A percentile compares a stretch with the other conserved stretches of the same genome.
These are phyloP conservation scores for Globisporangium spiculum DNA, from an alignment of 352 stramenopile genomes.

Conservation along the genomic window DNA sequence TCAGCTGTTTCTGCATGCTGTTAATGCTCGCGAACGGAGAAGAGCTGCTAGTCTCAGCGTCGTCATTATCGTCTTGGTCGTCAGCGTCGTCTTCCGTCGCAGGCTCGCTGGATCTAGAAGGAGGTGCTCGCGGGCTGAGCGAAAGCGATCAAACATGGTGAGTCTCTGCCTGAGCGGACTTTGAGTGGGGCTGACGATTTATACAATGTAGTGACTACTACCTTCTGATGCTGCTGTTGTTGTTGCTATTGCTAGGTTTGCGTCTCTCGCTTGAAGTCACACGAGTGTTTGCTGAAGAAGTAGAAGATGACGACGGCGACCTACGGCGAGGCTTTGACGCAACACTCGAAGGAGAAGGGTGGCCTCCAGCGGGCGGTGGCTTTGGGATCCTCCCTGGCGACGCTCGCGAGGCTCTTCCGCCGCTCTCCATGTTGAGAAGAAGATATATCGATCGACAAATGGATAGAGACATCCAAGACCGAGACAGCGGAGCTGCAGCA, in stretches of 20 bases:
- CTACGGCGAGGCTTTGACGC: constrained; percentile 1
- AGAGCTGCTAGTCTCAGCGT: not conserved
- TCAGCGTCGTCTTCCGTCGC: constrained; percentile 31
- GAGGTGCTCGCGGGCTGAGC: constrained; percentile 22
- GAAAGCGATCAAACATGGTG: not conserved
- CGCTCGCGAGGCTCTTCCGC: not conserved
- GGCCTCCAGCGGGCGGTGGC: constrained; percentile 14
- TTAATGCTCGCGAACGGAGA: constrained; percentile 14
- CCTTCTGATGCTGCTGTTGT: constrained; percentile 13
- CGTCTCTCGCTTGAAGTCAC: not conserved
- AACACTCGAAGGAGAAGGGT: not conserved
- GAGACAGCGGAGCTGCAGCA: not conserved
- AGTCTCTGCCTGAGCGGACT: not conserved
- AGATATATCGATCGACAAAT: not conserved
- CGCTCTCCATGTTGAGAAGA: constrained; percentile 17
- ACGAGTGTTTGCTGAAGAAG: constrained; percentile 1
- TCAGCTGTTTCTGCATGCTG: constrained; percentile 27
- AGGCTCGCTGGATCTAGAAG: constrained; percentile 26
- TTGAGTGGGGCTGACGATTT: not conserved
- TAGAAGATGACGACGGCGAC: constrained; percentile 8
- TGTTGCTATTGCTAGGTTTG: constrained; percentile 16
- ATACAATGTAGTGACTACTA: not conserved
- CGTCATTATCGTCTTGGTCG: not conserved
- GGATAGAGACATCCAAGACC: not conserved
- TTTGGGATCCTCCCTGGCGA: constrained; percentile 13